These are phyloP conservation scores for Pythium phragmiticola DNA, from an alignment of 352 stramenopile species.

Conservation along the genomic window DNA sequence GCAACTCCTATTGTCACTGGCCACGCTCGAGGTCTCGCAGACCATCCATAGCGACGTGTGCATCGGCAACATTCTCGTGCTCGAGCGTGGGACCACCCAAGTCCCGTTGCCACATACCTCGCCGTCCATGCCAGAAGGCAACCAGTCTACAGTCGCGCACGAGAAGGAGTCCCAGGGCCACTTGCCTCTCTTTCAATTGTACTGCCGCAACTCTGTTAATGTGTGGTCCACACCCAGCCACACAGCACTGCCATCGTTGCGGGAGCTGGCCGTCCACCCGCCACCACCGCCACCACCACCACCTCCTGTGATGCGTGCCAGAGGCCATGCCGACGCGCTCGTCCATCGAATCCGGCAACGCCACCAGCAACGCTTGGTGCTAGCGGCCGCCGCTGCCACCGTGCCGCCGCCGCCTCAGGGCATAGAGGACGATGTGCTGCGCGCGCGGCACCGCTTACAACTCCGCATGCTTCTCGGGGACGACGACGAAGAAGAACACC, in stretches of 20 bases:
- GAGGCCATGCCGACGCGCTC: slow-evolving; percentile 1
- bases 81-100: slow-evolving; percentile 2
- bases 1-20: slow-evolving; percentile 60
- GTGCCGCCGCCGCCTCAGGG: no score
- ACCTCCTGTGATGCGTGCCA: neutral
- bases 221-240: neutral
- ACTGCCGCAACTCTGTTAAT: slow-evolving; percentile 22
- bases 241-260: neutral
- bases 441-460: no score
- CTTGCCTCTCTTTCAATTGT: slow-evolving; percentile 27
- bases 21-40: slow-evolving; percentile 47
- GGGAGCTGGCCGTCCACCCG: neutral
- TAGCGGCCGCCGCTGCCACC: neutral
- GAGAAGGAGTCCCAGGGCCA: neutral
- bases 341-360: neutral
- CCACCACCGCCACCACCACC: neutral
- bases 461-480: no score
- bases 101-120: neutral
- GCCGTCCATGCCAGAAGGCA: slow-evolving; percentile 9
- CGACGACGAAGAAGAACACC: no score
- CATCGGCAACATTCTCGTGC: slow-evolving; percentile 52
- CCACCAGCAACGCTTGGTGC: neutral
- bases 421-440: no score
- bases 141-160: neutral
- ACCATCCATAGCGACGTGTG: slow-evolving; percentile 55